phyloP scores from a whole-genome alignment of 371 early-diverging fungal species.

The Gilbertella persicaria region DNA sequence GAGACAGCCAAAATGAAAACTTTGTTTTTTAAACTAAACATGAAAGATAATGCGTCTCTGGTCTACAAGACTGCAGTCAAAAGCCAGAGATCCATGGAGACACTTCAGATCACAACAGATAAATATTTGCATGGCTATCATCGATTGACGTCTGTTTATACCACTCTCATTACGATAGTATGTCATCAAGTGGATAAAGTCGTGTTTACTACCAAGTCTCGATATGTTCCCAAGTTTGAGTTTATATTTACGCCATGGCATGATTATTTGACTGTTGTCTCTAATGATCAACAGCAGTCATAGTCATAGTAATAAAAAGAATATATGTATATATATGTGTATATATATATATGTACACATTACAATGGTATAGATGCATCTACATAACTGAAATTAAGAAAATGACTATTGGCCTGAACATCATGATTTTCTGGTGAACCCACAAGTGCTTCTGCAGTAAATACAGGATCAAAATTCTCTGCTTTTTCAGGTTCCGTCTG shows the following conservation, averaged over 20 bases:
- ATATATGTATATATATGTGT: no score
- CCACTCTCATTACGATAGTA: no score
- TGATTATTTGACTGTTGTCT: no score
- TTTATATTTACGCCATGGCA: no score
- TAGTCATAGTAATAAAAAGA: no score
- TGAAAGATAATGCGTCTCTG: background rate
- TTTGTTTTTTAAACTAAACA: background rate
- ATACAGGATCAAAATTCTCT: constrained; percentile 44
- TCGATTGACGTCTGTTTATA: background rate
- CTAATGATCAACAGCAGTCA: no score
- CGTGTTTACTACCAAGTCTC: no score
- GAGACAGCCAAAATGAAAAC: background rate
- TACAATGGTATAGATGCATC: constrained; percentile 12
- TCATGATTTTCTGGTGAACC: constrained; percentile 10
- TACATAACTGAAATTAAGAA: constrained; percentile 43
- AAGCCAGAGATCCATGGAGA: background rate
- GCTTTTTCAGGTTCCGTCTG: constrained; percentile 50
- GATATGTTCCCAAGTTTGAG: no score
- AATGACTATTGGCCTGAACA: constrained; percentile 19
- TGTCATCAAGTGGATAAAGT: no score
- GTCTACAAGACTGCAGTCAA: background rate
- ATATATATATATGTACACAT: background rate
- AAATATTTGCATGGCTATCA: background rate
- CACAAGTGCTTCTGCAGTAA: constrained; percentile 28
- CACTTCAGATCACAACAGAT: background rate